Conservation (phyloP, 495 filamentous ascomycete species). For the Penicillium manginii region DNA sequence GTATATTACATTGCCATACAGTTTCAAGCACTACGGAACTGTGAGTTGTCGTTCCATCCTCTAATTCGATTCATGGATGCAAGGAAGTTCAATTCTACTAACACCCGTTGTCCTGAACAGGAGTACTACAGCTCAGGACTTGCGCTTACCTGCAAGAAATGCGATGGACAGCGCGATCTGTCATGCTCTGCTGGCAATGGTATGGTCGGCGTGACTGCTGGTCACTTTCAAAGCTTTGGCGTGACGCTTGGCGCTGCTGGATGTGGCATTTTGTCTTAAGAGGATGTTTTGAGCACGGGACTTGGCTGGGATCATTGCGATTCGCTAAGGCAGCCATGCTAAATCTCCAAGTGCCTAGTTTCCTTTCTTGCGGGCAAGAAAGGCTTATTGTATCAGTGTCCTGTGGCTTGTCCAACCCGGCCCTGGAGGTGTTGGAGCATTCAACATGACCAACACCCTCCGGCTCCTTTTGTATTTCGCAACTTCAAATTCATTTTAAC, state of each 20-base stretch:
- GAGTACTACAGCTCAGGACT: conserved; percentile 39
- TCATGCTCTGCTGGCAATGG: conserved; percentile 41
- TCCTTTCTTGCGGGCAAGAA: neutral
- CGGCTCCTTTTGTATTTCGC: neutral
- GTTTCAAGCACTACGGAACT: conserved; percentile 36
- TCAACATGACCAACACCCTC: conserved; percentile 14
- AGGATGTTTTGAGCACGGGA: neutral
- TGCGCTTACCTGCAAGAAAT: conserved; percentile 21
- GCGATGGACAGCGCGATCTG: conserved; percentile 34
- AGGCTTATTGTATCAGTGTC: neutral
- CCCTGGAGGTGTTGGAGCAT: conserved; percentile 3
- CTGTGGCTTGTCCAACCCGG: neutral
- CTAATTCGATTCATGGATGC: neutral
- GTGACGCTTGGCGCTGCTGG: conserved; percentile 30
- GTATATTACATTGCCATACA: conserved; percentile 31
- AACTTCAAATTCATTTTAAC: neutral
- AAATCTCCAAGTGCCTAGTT: neutral
- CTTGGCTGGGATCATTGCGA: neutral
- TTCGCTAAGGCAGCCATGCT: neutral
- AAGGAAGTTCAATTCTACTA: neutral
- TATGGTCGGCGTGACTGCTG: conserved; percentile 27
- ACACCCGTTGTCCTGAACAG: conserved; percentile 11
- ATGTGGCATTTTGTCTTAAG: conserved; percentile 13
- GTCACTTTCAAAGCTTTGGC: conserved; percentile 39
- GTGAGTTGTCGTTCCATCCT: conserved; percentile 17